Evolutionary conservation across 768 basidiomycete species (phyloP), one percentile per base, ranked within the genome.

Genomic region (Pulveroboletus sp.): DNA sequence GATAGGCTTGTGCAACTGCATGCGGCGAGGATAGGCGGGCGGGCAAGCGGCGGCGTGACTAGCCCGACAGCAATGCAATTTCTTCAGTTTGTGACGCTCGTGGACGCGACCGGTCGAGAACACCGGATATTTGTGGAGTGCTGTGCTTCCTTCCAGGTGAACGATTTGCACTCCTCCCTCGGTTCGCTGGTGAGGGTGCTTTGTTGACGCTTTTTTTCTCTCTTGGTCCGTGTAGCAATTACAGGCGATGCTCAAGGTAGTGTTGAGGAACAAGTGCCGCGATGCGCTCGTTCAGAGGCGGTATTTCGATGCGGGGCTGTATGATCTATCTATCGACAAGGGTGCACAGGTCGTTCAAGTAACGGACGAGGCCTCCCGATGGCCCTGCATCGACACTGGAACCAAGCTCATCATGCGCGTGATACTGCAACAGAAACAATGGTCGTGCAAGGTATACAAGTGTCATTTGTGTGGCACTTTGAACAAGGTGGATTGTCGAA

Each of bases 21-120:
- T 40, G 61, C 38, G 9, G 48, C 53, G 9, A 57, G 40, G 24
- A 49, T 64, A 8, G 38, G 39, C 8, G 42, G 50, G 1, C 49
- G 54, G n/a, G 26, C 48, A 15, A n/a, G 36, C n/a, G 21, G 21
- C 21, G 21, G 21, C 21, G n/a, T 15, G 10, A 24, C 43, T 11
- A 56, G 59, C 28, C 63, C 57, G 7, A 59, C 62, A 2, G 56
- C 62, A 15, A 48, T 33, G 40, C 65, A 59, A 27, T 47, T 64
- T 0, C 49, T 62, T 24, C 52, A 49, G 1, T 63, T 54, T 35
- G 59, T 57, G 8, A 65, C 57, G 26, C 54, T 67, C 32, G 26
- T 64, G 28, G 65, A 65, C 26, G 62, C 57, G 1, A 64, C 64
- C 7, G 65, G 62, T 40, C 53, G 65, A 17, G 47, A 56, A 21